These are phyloP conservation scores for Cardamine chenopodiifolia DNA, from an alignment of 345 rosid genomes.

Conservation along the genomic window DNA sequence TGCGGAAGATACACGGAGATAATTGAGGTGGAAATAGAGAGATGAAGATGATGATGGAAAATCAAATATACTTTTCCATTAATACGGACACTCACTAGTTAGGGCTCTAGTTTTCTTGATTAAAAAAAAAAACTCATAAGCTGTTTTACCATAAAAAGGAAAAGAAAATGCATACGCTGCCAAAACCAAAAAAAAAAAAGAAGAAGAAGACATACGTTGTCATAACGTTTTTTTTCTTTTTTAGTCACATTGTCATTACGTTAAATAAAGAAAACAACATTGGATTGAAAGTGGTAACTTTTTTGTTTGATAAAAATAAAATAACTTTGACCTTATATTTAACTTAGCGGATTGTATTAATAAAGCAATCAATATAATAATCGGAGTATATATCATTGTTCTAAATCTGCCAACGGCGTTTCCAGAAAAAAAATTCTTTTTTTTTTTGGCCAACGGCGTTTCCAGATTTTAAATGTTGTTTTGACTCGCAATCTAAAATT, in stretches of 20 bases:
- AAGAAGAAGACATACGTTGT: too few relatives aligned
- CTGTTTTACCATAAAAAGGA: too few relatives aligned
- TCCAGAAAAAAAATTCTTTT: too few relatives aligned
- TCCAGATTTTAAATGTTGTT: conserved; percentile 35
- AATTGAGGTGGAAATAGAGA: background rate
- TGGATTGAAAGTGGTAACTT: too few relatives aligned
- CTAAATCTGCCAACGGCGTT: too few relatives aligned
- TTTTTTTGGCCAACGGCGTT: too few relatives aligned
- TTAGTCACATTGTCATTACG: background rate
- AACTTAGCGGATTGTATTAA: background rate
- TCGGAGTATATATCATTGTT: conserved; percentile 4
- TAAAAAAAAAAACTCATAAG: too few relatives aligned
- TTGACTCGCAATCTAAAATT: background rate
- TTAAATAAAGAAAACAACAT: background rate
- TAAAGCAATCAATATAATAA: background rate
- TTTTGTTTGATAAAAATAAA: too few relatives aligned
- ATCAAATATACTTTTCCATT: background rate
- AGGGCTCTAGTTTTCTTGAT: background rate
- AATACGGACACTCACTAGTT: background rate
- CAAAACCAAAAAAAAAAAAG: too few relatives aligned
- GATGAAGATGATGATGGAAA: background rate
- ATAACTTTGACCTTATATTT: background rate
- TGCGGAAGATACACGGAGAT: too few relatives aligned
- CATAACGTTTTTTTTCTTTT: background rate
- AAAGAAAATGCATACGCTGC: background rate